Conservation (phyloP, 306 rosid species). For the Cucumis melo region DNA sequence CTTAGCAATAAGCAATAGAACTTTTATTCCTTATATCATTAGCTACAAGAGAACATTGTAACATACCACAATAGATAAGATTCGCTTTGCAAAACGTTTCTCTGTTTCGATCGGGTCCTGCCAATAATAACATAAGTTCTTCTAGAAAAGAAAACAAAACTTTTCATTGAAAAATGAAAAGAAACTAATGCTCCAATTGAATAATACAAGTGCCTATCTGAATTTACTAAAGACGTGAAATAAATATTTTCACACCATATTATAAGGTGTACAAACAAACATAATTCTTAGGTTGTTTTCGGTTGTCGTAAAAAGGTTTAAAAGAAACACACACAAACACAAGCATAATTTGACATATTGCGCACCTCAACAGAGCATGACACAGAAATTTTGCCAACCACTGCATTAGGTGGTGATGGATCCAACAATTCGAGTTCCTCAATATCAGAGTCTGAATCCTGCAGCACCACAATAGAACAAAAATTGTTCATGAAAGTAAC, state of each 20-base stretch:
- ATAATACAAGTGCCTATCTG: background rate
- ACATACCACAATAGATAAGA: conserved; percentile 87
- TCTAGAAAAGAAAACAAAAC: no score
- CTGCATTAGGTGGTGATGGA: conserved; percentile 51
- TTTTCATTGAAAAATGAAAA: no score
- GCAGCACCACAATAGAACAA: conserved; percentile 16
- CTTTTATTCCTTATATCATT: background rate
- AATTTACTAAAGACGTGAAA: background rate
- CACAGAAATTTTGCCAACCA: conserved; percentile 58
- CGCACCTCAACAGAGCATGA: conserved; percentile 79
- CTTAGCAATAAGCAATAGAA: background rate
- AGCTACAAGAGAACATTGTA: background rate
- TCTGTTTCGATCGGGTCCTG: conserved; percentile 92
- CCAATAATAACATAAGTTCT: conserved; percentile 9
- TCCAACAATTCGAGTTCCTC: conserved; percentile 51
- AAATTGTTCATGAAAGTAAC: conserved; percentile 9
- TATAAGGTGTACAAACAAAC: background rate
- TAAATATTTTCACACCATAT: background rate
- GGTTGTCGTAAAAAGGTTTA: background rate
- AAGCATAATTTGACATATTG: background rate
- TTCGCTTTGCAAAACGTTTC: conserved; percentile 75
- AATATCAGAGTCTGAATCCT: conserved; percentile 46
- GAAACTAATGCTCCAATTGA: no score
- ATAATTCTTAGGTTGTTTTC: background rate
- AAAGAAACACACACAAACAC: background rate